Percentiles rank a stretch among this genome's conserved stretches.
phyloP scores from a whole-genome alignment of 306 rosid species.

The Begonia masoniana region DNA sequence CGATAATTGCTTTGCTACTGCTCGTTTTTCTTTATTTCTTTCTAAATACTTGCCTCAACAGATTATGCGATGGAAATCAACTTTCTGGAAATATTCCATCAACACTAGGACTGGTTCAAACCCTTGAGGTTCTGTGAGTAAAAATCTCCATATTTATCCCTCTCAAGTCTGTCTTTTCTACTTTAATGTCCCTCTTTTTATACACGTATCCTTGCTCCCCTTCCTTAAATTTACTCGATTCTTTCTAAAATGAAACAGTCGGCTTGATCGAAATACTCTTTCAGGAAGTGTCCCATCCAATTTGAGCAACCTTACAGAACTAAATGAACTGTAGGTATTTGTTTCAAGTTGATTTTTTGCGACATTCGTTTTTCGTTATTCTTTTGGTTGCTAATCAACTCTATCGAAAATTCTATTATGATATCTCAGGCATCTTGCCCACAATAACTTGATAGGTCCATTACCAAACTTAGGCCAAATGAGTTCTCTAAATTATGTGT shows the following conservation, averaged over 20 bases:
- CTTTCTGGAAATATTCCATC: constrained; percentile 54
- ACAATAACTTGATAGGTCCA: constrained; percentile 47
- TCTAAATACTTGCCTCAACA: constrained; percentile 13
- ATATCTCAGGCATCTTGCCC: constrained; percentile 56
- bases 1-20: constrained; percentile 1
- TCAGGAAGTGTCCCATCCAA: constrained; percentile 51
- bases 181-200: no score
- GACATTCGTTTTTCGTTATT: background rate
- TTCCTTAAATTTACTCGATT: constrained; percentile 5
- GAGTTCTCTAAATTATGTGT: constrained; percentile 66
- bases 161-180: background rate
- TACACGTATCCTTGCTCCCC: background rate
- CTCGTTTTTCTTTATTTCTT: background rate
- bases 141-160: constrained; percentile 12
- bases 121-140: constrained; percentile 95
- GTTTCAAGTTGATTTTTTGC: constrained; percentile 1
- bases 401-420: background rate
- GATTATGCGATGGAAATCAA: constrained; percentile 73
- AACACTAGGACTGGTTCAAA: constrained; percentile 58
- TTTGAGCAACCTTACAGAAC: constrained; percentile 47
- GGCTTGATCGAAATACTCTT: constrained; percentile 80
- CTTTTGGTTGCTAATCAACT: constrained; percentile 3
- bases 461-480: constrained; percentile 61
- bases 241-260: constrained; percentile 40
- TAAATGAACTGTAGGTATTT: constrained; percentile 66